phyloP scores from a whole-genome alignment of 306 rosid genomes.

The Quercus aquifolioides region DNA sequence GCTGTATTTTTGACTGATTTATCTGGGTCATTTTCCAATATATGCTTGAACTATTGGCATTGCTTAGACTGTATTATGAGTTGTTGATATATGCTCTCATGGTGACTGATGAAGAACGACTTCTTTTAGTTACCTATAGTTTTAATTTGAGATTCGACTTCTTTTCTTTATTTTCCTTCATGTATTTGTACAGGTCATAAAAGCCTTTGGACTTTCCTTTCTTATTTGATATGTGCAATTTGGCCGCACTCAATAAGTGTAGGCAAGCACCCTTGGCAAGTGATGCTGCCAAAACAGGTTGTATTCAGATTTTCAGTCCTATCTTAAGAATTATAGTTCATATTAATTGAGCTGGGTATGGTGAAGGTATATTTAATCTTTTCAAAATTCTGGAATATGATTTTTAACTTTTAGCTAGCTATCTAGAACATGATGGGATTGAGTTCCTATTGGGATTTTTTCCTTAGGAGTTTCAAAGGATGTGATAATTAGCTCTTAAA shows the following conservation, averaged over 20 bases:
- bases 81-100: not conserved
- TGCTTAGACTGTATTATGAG: not conserved
- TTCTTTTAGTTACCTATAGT: not conserved
- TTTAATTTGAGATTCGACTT: not conserved
- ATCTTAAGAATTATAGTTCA: not conserved
- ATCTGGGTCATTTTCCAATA: not conserved
- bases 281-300: slow-evolving; percentile 64
- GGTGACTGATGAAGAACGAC: not conserved
- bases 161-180: slow-evolving; percentile 9
- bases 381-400: not conserved
- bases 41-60: not conserved
- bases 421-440: not conserved
- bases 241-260: slow-evolving; percentile 33
- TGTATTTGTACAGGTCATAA: slow-evolving; percentile 61
- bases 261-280: slow-evolving; percentile 44
- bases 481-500: not conserved
- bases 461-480: not conserved
- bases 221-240: slow-evolving; percentile 57
- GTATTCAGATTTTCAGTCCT: slow-evolving; percentile 4
- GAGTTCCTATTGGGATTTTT: not conserved
- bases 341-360: not conserved
- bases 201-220: slow-evolving; percentile 75
- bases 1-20: not conserved
- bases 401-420: not conserved
- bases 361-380: not conserved